A percentile compares a stretch with the other conserved stretches of the same genome.
Conservation (phyloP, 2,329 filamentous ascomycete genomes). For the Geosmithia putterillii region DNA sequence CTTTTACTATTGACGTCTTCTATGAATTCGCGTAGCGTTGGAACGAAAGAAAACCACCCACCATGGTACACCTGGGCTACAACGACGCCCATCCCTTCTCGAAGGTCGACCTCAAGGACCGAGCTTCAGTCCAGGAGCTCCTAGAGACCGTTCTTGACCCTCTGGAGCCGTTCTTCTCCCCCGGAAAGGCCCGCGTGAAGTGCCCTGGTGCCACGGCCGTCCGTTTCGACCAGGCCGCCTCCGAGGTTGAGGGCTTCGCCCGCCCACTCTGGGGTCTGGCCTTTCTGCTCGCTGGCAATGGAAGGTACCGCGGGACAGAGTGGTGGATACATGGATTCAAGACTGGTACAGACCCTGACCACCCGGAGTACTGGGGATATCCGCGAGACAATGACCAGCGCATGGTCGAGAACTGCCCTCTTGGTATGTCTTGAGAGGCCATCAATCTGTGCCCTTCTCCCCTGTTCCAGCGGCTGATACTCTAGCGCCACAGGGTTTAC, state of each 20-base stretch:
- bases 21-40: too few species aligned
- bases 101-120: slow-evolving; percentile 34
- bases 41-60: not conserved
- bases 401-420: slow-evolving; percentile 76
- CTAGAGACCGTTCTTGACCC: slow-evolving; percentile 56
- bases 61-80: slow-evolving; percentile 31
- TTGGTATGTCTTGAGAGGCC: slow-evolving; percentile 40
- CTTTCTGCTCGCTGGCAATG: slow-evolving; percentile 56
- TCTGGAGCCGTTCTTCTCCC: slow-evolving; percentile 60
- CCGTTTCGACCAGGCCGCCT: slow-evolving; percentile 64
- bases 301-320: slow-evolving; percentile 48
- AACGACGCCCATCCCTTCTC: slow-evolving; percentile 42
- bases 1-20: too few species aligned
- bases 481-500: slow-evolving; percentile 39
- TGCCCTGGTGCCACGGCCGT: slow-evolving; percentile 60
- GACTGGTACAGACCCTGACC: slow-evolving; percentile 57
- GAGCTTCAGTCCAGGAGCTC: slow-evolving; percentile 46
- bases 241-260: slow-evolving; percentile 65
- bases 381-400: slow-evolving; percentile 67
- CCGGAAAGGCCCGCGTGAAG: slow-evolving; percentile 50
- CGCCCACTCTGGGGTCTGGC: slow-evolving; percentile 67
- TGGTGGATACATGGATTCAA: slow-evolving; percentile 58
- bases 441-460: not conserved
- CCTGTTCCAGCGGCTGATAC: not conserved
- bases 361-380: slow-evolving; percentile 64